Evolutionary conservation across 768 basidiomycete species (phyloP), one percentile per base, ranked within the genome.

Genomic region (Lentinula detonsa): DNA sequence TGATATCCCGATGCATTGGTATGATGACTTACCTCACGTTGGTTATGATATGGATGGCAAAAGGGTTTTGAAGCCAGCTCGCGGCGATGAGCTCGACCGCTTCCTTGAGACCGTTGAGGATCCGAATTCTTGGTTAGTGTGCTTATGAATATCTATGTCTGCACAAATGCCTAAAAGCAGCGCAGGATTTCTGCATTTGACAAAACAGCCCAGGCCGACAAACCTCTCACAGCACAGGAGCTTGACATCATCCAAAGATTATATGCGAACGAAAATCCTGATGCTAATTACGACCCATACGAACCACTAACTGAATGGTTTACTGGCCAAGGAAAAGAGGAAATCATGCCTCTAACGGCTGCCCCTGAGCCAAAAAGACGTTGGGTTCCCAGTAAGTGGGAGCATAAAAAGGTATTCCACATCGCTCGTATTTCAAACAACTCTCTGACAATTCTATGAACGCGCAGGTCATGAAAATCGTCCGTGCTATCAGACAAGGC

Each of bases 321-420:
- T 73, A 96, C 96, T 10, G 93, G 93, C 3, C 90, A 93, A 73
- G 94, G 94, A 11, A 95, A 93, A 69, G 92, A 97, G 69, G 93
- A 95, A 75, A 75, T 88, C 21, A 98, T 95, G 94, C 97, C 97
- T 23, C 73, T 99, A 13, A 91, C 89, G 10, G 85, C 86, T 34
- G 90, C 91, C 31, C 93, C 95, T 2, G 95, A 98, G 71, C 97
- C 97, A 18, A 99, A 99, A 75, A 84, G 93, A 58, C 84, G 97
- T 51, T 99, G 95, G 87, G 83, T 98, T 11, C 93, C 95, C 13
- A 96, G 93, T 75, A 98, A 95, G 78, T 99, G 97, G 97, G 97
- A 98, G 76, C 98, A 97, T 75, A 88, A 97, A 81, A 99, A 99
- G 85, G 95, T 93, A 58, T 71, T 61, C 43, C 4, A 45, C 21